A percentile compares a stretch with the other conserved stretches of the same genome.
These are phyloP conservation scores for Domatiomyces globalis DNA, from an alignment of 2,329 filamentous ascomycete species.

Conservation along the genomic window DNA sequence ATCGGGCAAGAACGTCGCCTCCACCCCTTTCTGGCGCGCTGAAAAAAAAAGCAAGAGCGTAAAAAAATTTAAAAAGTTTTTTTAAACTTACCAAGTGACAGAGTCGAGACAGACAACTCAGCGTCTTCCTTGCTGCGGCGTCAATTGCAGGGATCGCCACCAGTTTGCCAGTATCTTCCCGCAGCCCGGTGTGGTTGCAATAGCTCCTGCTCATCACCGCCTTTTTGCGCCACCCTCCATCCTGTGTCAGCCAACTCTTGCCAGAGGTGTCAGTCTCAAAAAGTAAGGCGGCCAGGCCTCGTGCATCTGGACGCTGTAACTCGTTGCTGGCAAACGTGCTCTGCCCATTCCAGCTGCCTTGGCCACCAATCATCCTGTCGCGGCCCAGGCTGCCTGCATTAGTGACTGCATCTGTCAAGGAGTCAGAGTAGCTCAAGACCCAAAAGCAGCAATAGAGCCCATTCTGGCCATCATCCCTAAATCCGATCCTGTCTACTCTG, in stretches of 20 bases:
- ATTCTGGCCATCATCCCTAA: background rate
- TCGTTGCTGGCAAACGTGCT: background rate
- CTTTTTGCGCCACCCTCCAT: background rate
- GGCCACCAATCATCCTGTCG: background rate
- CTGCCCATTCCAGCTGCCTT: background rate
- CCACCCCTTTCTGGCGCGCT: background rate
- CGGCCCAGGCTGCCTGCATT: background rate
- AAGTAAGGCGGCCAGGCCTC: background rate
- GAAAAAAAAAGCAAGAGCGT: background rate
- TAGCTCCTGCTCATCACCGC: background rate
- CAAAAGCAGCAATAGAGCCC: background rate
- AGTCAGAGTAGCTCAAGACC: background rate
- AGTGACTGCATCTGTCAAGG: background rate
- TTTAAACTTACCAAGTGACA: background rate
- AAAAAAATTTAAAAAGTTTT: background rate
- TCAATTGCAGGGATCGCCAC: background rate
- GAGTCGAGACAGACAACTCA: background rate
- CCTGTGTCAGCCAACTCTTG: background rate
- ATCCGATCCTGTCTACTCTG: background rate
- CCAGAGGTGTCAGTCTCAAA: background rate
- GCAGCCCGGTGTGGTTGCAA: background rate
- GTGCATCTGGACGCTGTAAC: background rate
- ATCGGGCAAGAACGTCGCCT: background rate
- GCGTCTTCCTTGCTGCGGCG: background rate
- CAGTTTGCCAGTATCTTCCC: background rate